A percentile compares a stretch with the other conserved stretches of the same genome.
These are phyloP conservation scores for Spiraea crenata DNA, from an alignment of 331 rosid genomes.

Conservation along the genomic window DNA sequence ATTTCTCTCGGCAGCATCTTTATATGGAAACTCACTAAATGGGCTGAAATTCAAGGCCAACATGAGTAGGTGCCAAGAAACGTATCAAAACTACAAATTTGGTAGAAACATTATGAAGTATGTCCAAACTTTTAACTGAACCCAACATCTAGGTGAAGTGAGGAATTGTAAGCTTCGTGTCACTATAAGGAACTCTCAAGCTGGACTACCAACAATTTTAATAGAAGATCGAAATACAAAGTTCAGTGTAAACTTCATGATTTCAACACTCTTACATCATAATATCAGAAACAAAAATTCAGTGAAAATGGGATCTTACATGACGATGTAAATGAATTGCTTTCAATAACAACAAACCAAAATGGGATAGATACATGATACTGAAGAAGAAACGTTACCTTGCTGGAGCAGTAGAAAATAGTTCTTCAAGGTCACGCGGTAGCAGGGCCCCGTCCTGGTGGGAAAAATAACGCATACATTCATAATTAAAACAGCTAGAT, in stretches of 20 bases:
- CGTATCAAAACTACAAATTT: background rate
- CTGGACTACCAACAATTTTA: background rate
- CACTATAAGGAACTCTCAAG: background rate
- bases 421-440: constrained; percentile 78
- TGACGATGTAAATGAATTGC: background rate
- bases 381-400: constrained; percentile 46
- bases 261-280: background rate
- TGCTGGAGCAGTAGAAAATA: constrained; percentile 93
- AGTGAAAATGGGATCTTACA: background rate
- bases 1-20: constrained; percentile 74
- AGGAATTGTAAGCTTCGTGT: background rate
- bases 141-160: background rate
- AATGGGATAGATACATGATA: constrained; percentile 3
- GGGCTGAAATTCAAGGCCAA: constrained; percentile 54
- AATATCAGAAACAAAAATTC: background rate
- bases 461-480: constrained; percentile 14
- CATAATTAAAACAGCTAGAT: constrained; percentile 7
- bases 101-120: constrained; percentile 2
- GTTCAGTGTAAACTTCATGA: background rate
- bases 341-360: constrained; percentile 1
- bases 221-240: background rate
- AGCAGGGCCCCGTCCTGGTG: constrained; percentile 72
- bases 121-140: background rate
- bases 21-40: constrained; percentile 66
- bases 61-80: constrained; percentile 12